phyloP scores from a whole-genome alignment of 1,139 yeast genomes.

The Wickerhamomyces sp. region DNA sequence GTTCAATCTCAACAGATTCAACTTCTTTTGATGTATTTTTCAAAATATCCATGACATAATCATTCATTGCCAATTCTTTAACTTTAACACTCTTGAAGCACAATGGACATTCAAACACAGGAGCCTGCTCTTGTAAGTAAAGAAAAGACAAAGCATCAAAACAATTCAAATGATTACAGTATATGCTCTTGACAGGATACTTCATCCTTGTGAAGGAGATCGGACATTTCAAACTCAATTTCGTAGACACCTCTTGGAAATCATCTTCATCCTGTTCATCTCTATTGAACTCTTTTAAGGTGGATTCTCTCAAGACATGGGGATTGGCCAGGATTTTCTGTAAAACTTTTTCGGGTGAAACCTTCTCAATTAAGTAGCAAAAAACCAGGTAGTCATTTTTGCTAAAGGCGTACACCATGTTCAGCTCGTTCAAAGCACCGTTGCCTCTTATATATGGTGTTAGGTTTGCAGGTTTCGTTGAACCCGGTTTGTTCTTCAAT shows the following conservation, averaged over 20 bases:
- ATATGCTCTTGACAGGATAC: constrained; percentile 52
- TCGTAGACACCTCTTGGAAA: constrained; percentile 49
- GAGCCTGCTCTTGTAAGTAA: constrained; percentile 53
- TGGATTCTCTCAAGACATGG: constrained; percentile 42
- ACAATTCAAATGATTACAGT: constrained; percentile 66
- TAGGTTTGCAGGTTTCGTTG: constrained; percentile 64
- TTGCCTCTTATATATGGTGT: constrained; percentile 36
- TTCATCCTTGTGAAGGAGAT: constrained; percentile 56
- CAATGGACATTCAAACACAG: constrained; percentile 68
- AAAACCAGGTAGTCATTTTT: constrained; percentile 40
- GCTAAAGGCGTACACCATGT: constrained; percentile 49
- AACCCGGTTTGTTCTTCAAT: constrained; percentile 54
- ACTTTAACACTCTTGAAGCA: constrained; percentile 43
- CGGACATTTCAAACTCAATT: constrained; percentile 59
- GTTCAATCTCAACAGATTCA: constrained; percentile 49
- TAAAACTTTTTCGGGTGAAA: constrained; percentile 34
- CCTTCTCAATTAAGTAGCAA: constrained; percentile 48
- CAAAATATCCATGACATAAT: constrained; percentile 51
- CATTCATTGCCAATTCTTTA: constrained; percentile 55
- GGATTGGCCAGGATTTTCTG: constrained; percentile 33
- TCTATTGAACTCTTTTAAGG: constrained; percentile 36
- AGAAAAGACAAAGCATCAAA: constrained; percentile 62
- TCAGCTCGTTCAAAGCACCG: constrained; percentile 35
- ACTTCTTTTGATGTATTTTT: constrained; percentile 37
- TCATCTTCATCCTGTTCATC: constrained; percentile 51